Conservation (phyloP, 768 basidiomycete genomes). For the Strobilomyces dryophilus region DNA sequence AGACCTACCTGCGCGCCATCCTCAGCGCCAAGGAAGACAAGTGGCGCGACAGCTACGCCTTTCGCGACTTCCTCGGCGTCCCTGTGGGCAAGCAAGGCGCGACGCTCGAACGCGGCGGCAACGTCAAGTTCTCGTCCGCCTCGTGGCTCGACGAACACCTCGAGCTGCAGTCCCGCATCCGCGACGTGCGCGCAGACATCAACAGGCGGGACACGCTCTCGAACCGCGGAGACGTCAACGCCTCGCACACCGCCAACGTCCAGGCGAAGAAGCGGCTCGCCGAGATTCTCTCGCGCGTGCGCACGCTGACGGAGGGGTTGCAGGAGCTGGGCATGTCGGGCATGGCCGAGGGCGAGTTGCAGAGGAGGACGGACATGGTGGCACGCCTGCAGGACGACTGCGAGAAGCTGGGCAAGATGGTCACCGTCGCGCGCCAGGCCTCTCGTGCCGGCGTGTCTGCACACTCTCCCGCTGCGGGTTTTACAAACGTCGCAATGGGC, state of each 20-base stretch:
- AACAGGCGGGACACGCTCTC: slow-evolving; percentile 85
- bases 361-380: slow-evolving; percentile 85
- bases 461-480: slow-evolving; percentile 26
- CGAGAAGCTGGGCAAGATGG: slow-evolving; percentile 82
- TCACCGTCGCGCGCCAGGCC: slow-evolving; percentile 65
- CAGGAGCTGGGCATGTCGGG: slow-evolving; percentile 60
- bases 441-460: slow-evolving; percentile 34
- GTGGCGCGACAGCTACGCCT: slow-evolving; percentile 77
- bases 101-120: slow-evolving; percentile 23
- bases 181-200: slow-evolving; percentile 81
- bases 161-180: slow-evolving; percentile 68
- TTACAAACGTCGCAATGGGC: slow-evolving; percentile 31
- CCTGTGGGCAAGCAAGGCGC: slow-evolving; percentile 56
- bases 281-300: slow-evolving; percentile 69
- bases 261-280: slow-evolving; percentile 84
- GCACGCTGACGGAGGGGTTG: slow-evolving; percentile 65
- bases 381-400: slow-evolving; percentile 86
- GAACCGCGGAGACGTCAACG: slow-evolving; percentile 66
- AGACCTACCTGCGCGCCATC: slow-evolving; percentile 83
- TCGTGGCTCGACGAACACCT: slow-evolving; percentile 91
- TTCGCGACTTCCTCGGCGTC: slow-evolving; percentile 85
- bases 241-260: slow-evolving; percentile 76
- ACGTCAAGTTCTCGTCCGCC: slow-evolving; percentile 61
- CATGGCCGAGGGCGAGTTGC: slow-evolving; percentile 89
- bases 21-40: slow-evolving; percentile 73